These are phyloP conservation scores for Aspergillus felis DNA, from an alignment of 2,329 filamentous ascomycete species.

Conservation along the genomic window DNA sequence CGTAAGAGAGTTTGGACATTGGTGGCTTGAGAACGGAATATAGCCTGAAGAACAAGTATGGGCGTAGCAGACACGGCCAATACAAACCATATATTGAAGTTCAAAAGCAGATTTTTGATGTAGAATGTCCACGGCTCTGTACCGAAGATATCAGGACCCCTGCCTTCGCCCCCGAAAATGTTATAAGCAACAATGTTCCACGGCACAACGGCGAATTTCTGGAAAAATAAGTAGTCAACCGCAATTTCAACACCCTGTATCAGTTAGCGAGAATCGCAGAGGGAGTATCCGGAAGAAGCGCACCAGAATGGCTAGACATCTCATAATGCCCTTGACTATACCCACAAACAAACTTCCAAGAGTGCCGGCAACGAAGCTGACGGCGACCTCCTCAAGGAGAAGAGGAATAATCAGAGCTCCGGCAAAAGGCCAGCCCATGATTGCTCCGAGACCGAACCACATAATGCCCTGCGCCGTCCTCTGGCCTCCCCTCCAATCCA, in stretches of 20 bases:
- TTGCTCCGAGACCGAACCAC: constrained; percentile 82
- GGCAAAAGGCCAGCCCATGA: constrained; percentile 93
- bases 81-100: constrained; percentile 93
- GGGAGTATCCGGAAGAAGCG: constrained; percentile 26
- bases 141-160: constrained; percentile 87
- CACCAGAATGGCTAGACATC: constrained; percentile 67
- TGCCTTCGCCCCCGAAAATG: constrained; percentile 72
- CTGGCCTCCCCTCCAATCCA: constrained; percentile 79
- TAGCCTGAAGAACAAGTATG: constrained; percentile 69
- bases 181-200: constrained; percentile 97
- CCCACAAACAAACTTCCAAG: constrained; percentile 58
- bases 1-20: constrained; percentile 69
- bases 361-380: constrained; percentile 51
- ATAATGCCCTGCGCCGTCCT: constrained; percentile 80
- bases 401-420: constrained; percentile 78
- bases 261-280: constrained; percentile 20
- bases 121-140: constrained; percentile 98
- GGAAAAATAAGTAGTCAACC: constrained; percentile 83
- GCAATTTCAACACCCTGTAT: constrained; percentile 62
- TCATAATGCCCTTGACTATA: constrained; percentile 63
- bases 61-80: constrained; percentile 73
- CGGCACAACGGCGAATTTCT: constrained; percentile 69
- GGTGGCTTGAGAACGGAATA: constrained; percentile 57
- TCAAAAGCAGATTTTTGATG: constrained; percentile 81
- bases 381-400: constrained; percentile 68